Base-by-base conservation (phyloP, 257 asterid genomes). In the Solanum clarkiae region DNA sequence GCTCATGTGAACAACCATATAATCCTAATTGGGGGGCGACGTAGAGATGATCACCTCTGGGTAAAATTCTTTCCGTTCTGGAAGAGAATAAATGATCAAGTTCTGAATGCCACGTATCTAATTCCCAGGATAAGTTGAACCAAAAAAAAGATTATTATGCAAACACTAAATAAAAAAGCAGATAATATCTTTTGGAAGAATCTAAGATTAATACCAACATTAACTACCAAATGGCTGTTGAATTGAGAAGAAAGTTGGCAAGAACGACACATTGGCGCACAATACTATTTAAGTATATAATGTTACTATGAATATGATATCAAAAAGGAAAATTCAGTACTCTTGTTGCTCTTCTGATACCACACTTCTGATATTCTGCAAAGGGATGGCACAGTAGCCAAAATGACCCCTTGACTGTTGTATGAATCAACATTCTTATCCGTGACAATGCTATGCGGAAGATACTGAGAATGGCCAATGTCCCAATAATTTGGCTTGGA, bases 21-120 rank as follows among this genome's bases (percentile, higher is more conserved):
- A 60, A 5, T 40, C 29, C 13, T 17, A 59, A 57, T 63, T 6
- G 13, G 65, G 24, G 36, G 40, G 81, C 10, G 5, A 17, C 12
- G 56, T 15, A 18, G 81, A 26, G 62, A 72, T 68, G 36, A 70
- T 80, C 80, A 96, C 99, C 99, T 96, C 97, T 11, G 98, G 96
- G 90, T 96, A 96, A 88, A 96, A 93, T 86, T 96, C 98, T 89
- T 93, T 95, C 80, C 98, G 90, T 93, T 96, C 98, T 8, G 99
- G 99, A 84, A 95, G 92, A 60, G 99, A 96, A 88, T 94, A 96
- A 56, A 96, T 80, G 45, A 96, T 92, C 85, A 95, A 88, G 85
- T 92, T 94, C 91, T 92, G 88, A 57, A 94, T 93, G 65, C 97
- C 99, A 51, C 98, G 97, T 80, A 96, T 96, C 99, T 96, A 86